Base-by-base conservation (phyloP, 1,284 basidiomycete species). In the Xerocomus amazonicus region DNA sequence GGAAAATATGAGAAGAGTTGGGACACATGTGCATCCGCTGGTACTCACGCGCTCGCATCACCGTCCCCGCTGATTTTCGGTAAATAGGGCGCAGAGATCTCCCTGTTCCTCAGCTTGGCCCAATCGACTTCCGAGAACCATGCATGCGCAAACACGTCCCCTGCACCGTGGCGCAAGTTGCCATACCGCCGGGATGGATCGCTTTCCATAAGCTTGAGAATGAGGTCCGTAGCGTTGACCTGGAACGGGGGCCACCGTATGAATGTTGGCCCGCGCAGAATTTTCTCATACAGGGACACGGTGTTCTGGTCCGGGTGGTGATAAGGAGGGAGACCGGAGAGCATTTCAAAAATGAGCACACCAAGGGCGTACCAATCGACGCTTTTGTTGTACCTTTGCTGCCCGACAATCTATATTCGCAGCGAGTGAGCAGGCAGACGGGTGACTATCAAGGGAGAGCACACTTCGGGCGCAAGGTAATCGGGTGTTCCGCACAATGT, bases 321-420 rank as follows among this genome's bases (percentile, higher is more conserved):
- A 67, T 83, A 88, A 0, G 89, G 89, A 6, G 89, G 89, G 14
- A 88, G 83, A 6, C 90, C 91, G 4, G 90, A 86, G 54, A 97
- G 86, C 89, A 98, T 99, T 69, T 99, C 96, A 69, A 93, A 99
- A 46, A 97, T 85, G 66, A 99, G 79, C 27, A 99, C 93, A 43
- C 96, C 96, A 31, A 99, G 81, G 0, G 97, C 95, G 70, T 98
- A 99, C 96, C 96, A 99, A 66, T 99, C 97, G 2, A 99, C 96
- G 59, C 84, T 89, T 71, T 97, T 97, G 76, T 97, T 97, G 74
- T 99, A 98, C 3, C 94, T 87, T 57, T 90, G 87, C 57, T 92
- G 90, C 52, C 85, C 83, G 48, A 98, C 88, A 56, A 95, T 83
- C 84, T 87, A 51, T 1, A 26, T 13, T 19, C 12, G 9, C 37